These are phyloP conservation scores for Ganoderma boninense DNA, from an alignment of 1,284 basidiomycete genomes.

Conservation along the genomic window DNA sequence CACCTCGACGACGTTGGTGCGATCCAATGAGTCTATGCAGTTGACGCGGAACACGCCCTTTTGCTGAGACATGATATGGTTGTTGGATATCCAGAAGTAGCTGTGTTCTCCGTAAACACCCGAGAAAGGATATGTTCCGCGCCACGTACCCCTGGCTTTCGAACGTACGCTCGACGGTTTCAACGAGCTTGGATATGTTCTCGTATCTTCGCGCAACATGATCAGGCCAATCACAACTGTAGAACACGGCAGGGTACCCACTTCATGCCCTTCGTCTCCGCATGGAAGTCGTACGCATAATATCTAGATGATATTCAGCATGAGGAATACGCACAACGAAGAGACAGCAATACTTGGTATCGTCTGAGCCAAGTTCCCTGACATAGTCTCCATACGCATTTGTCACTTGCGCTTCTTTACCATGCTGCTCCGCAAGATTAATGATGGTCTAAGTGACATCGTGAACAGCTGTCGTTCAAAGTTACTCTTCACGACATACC, in stretches of 20 bases:
- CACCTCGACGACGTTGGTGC: slow-evolving; percentile 91
- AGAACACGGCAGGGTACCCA: slow-evolving; percentile 48
- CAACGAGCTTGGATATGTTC: slow-evolving; percentile 85
- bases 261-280: slow-evolving; percentile 91
- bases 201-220: slow-evolving; percentile 68
- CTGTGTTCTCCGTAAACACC: slow-evolving; percentile 47
- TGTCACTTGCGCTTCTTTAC: slow-evolving; percentile 87
- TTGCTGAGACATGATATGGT: slow-evolving; percentile 80
- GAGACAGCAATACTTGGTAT: slow-evolving; percentile 62
- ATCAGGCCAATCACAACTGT: slow-evolving; percentile 18
- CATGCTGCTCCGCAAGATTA: slow-evolving; percentile 91
- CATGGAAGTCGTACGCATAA: slow-evolving; percentile 90
- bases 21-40: slow-evolving; percentile 93
- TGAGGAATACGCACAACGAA: not conserved
- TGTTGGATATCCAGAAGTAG: slow-evolving; percentile 86
- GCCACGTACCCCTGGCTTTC: slow-evolving; percentile 73
- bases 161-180: slow-evolving; percentile 76
- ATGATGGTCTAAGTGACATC: slow-evolving; percentile 69
- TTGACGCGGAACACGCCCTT: slow-evolving; percentile 88
- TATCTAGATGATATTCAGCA: slow-evolving; percentile 46
- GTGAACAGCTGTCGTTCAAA: not conserved
- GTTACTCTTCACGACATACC: slow-evolving; percentile 49
- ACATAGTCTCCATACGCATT: slow-evolving; percentile 81
- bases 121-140: not conserved
- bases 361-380: slow-evolving; percentile 63